Conservation (phyloP, 208 protist species). For the Crithidia thermophila region DNA sequence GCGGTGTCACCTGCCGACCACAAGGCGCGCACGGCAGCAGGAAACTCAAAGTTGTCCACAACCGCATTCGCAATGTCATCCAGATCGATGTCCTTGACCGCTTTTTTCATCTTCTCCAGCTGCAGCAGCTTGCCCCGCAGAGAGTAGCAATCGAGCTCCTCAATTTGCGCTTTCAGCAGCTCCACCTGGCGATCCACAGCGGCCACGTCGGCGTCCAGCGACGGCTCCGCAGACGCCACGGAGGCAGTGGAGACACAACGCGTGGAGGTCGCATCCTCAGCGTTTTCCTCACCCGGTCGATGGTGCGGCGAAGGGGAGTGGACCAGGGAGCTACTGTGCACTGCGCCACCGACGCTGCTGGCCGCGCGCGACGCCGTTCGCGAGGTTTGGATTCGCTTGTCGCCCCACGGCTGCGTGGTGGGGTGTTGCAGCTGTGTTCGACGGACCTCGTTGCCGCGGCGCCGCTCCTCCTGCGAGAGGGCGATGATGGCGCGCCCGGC, state of each 20-base stretch:
- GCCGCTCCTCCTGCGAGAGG: slow-evolving; percentile 32
- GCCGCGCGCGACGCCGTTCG: slow-evolving; percentile 18
- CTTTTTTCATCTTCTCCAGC: slow-evolving; percentile 59
- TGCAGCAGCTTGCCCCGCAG: slow-evolving; percentile 57
- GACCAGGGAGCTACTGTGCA: too few species aligned
- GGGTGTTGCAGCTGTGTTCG: neutral
- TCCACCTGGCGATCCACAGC: slow-evolving; percentile 55
- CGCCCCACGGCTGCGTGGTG: neutral
- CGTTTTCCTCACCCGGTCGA: neutral
- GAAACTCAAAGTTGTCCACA: slow-evolving; percentile 53
- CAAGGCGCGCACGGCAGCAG: slow-evolving; percentile 49
- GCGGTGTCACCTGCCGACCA: slow-evolving; percentile 26
- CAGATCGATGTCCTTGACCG: slow-evolving; percentile 42
- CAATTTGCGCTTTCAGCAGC: slow-evolving; percentile 36
- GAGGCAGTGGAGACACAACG: neutral
- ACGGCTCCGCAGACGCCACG: neutral
- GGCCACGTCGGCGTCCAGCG: slow-evolving; percentile 21
- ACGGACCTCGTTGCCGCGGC: slow-evolving; percentile 18
- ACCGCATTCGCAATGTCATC: slow-evolving; percentile 29
- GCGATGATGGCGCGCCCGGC: slow-evolving; percentile 38
- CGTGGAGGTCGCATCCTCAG: neutral
- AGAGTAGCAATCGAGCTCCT: slow-evolving; percentile 45
- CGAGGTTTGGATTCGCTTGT: slow-evolving; percentile 31
- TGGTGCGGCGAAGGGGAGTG: neutral
- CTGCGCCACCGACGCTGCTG: too few species aligned